Evolutionary conservation across 192 early-diverging fungal species (phyloP), one percentile per base, ranked within the genome.

Genomic region (Mortierella antarctica): DNA sequence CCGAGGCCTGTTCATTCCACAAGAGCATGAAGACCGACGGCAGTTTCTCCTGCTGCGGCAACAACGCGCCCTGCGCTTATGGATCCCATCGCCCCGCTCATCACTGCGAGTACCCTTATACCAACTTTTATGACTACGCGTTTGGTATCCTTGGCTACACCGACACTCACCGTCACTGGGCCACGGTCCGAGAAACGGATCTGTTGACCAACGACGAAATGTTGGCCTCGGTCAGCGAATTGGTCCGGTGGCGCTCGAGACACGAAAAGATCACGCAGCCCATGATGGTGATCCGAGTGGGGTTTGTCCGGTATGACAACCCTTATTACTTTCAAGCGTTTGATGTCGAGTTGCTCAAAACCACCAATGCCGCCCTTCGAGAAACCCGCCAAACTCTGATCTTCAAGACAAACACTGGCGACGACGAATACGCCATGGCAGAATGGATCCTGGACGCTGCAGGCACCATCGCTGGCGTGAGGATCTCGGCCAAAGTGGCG

Each of bases 71-170:
- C 5, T 84, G 83, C 31, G 48, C 56, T 2, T 74, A 47, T 10
- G 65, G 62, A 2, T 63, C n/a, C 46, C 83, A 84, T 67, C 67
- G 76, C 2, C 42, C 64, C 7, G 18, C n/a, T 1, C 83, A 84
- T 48, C 83, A 84, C 40, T 84, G 75, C 48, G 83, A 84, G 9
- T 80, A 84, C 50, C 83, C 83, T 12, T 84, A 84, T 44, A 62
- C 71, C 15, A 57, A 47, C 18, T 84, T 84, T 47, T 84, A 54
- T 54, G 57, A 68, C 5, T 84, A 71, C 48, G 76, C 68, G 2
- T 56, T 1, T 14, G 55, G 31, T 9, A 83, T 86, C n/a, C 42
- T 70, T 23, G 60, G 71, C 1, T 87, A 84, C 57, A 65, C 59
- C 5, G 82, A 87, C 54, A 87, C 86, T 10, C 52, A 58, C 0